Evolutionary conservation across 352 stramenopile species (phyloP), one percentile per base, ranked within the genome.

Genomic region (Achlya hypogyna): DNA sequence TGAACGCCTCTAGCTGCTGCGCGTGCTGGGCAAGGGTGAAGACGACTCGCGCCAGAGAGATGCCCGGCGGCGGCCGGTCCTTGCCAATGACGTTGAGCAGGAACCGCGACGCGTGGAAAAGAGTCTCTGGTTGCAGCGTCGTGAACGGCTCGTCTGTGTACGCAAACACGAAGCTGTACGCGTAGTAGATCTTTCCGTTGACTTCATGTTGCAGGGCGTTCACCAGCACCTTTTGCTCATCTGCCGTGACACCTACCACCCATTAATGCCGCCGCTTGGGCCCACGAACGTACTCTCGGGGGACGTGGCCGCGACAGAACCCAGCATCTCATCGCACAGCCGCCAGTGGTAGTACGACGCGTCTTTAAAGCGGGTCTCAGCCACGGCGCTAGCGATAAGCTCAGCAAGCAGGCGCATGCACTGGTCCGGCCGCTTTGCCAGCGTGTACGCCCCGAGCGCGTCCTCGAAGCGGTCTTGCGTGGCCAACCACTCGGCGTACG

Each of bases 81-180:
- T 45, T 86, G 23, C 76, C 77, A 9, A 98, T 69, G 34, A 82
- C 86, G 74, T 98, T 98, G 34, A 98, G 75, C 27, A 98, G 73
- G 43, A 97, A 98, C 4, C 84, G 78, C 31, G 91, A 89, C 20
- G 89, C 87, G 65, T 98, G 87, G 54, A 98, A 97, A 18, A 98
- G 75, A 34, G 92, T 76, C 63, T 98, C 90, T 0, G 95, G 88
- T 51, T 94, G 76, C 32, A 97, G 72, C 18, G 76, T 95, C 34
- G 89, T 98, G 74, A 98, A 98, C 9, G 95, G 95, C 65, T 98
- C 93, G 32, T 96, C 89, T 1, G 93, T 98, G 80, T 94, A 98
- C 2, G 79, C 76, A 68, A 95, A 96, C 31, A 98, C 81, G 80
- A 89, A 82, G 31, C 88, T 74, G 74, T 98, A 98, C 5, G 91